phyloP scores from a whole-genome alignment of 257 asterid genomes.

The Solanum dulcamara region DNA sequence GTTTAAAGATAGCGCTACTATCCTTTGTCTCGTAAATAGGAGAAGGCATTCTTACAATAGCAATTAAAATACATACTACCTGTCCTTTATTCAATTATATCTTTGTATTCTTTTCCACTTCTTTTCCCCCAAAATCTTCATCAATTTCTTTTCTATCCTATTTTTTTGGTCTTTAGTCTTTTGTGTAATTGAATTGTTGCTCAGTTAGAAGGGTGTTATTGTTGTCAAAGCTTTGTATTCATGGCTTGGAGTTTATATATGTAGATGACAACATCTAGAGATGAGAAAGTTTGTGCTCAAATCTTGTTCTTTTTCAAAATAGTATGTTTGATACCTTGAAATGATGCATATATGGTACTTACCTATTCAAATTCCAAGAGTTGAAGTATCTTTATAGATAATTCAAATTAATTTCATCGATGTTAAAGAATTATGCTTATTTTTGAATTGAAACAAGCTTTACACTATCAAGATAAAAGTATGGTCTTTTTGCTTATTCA shows the following conservation, averaged over 20 bases:
- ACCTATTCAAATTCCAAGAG: background rate
- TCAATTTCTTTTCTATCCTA: background rate
- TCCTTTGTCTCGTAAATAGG: slow-evolving; percentile 18
- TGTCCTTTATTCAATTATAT: slow-evolving; percentile 6
- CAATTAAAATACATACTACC: slow-evolving; percentile 24
- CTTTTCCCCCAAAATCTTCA: background rate
- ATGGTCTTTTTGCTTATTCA: background rate
- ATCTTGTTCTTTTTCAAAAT: background rate
- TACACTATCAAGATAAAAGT: no score
- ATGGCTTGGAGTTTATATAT: background rate
- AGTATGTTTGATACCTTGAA: background rate
- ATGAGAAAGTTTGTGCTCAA: background rate
- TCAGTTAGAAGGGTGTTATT: background rate
- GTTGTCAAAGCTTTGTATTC: background rate
- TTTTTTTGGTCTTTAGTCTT: background rate
- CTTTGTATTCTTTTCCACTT: slow-evolving; percentile 1
- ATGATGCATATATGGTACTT: background rate
- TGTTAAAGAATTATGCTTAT: background rate
- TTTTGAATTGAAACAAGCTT: background rate
- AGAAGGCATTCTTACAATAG: slow-evolving; percentile 24
- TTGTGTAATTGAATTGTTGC: background rate
- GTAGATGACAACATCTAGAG: background rate
- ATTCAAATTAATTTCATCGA: background rate
- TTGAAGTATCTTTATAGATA: background rate
- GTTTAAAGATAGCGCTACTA: slow-evolving; percentile 8